These are phyloP conservation scores for Chlamydomonas sphaeroides DNA, from an alignment of 139 green algal genomes.

Conservation along the genomic window DNA sequence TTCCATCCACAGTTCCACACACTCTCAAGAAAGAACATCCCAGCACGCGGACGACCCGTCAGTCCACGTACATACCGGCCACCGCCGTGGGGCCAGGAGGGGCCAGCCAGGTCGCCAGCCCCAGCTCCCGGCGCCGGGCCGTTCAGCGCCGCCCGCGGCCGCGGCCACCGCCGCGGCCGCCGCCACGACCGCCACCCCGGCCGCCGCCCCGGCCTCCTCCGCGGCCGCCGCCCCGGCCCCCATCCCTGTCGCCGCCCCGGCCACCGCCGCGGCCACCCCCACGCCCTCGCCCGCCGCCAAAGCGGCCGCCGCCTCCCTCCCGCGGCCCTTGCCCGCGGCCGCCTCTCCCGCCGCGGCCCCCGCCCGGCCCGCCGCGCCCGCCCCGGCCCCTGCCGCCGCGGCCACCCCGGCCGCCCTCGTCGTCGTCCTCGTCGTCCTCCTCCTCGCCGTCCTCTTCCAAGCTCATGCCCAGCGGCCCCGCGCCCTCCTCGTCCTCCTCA, in stretches of 20 bases:
- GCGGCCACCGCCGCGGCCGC: too few relatives aligned
- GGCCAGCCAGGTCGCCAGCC: too few relatives aligned
- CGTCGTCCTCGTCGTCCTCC: constrained; percentile 1
- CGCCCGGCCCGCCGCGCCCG: background rate
- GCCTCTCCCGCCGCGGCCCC: background rate
- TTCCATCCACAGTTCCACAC: too few relatives aligned
- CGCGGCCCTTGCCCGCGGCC: background rate
- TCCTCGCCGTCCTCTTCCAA: background rate
- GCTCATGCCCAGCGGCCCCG: background rate
- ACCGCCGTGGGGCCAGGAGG: too few relatives aligned
- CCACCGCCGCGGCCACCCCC: background rate
- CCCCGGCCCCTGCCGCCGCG: background rate
- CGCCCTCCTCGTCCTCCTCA: background rate
- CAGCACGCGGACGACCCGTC: too few relatives aligned
- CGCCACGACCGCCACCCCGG: background rate
- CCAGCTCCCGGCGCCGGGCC: too few relatives aligned
- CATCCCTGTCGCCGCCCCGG: background rate
- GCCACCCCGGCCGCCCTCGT: background rate
- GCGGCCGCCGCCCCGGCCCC: background rate
- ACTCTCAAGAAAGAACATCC: too few relatives aligned
- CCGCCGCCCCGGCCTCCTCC: background rate
- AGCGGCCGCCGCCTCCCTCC: background rate
- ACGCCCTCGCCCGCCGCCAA: background rate
- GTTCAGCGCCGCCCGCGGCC: too few relatives aligned
- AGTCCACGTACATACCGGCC: too few relatives aligned